Percentiles rank a stretch among this genome's conserved stretches.
phyloP scores from a whole-genome alignment of 2,329 filamentous ascomycete species.

The Cordyceps militaris region DNA sequence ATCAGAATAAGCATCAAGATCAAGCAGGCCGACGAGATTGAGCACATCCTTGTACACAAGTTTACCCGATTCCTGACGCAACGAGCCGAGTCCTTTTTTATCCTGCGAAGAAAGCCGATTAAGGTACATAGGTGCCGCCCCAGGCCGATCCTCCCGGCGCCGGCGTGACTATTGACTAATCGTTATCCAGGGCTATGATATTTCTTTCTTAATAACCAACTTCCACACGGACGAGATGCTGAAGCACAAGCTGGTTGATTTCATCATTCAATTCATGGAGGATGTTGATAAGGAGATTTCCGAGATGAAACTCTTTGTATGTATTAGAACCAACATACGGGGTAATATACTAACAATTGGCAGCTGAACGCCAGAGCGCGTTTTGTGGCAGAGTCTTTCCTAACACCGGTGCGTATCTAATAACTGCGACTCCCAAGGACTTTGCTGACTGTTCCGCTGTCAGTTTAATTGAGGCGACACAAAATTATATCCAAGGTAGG shows the following conservation, averaged over 20 bases:
- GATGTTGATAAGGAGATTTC: conserved; percentile 99
- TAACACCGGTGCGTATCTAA: conserved; percentile 66
- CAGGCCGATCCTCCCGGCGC: background rate
- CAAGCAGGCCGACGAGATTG: conserved; percentile 98
- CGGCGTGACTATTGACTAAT: conserved; percentile 20
- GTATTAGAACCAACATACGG: conserved; percentile 27
- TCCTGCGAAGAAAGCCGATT: conserved; percentile 88
- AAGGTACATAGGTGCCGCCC: conserved; percentile 52
- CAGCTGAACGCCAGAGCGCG: conserved; percentile 93
- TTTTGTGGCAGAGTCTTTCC: conserved; percentile 96
- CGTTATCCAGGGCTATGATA: conserved; percentile 75
- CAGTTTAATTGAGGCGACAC: conserved; percentile 9
- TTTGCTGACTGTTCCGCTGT: background rate
- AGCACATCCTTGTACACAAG: conserved; percentile 96
- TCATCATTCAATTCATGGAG: conserved; percentile 99
- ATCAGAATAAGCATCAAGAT: conserved; percentile 97
- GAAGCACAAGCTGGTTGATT: conserved; percentile 98
- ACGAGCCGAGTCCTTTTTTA: conserved; percentile 94
- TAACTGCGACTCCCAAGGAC: rapidly evolving
- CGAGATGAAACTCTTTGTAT: conserved; percentile 99
- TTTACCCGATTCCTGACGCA: conserved; percentile 96
- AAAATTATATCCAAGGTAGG: background rate
- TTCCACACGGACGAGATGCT: conserved; percentile 98
- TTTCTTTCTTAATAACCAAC: conserved; percentile 97
- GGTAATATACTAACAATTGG: conserved; percentile 17